phyloP scores from a whole-genome alignment of 2,329 filamentous ascomycete species.

The Colletotrichum sp. region DNA sequence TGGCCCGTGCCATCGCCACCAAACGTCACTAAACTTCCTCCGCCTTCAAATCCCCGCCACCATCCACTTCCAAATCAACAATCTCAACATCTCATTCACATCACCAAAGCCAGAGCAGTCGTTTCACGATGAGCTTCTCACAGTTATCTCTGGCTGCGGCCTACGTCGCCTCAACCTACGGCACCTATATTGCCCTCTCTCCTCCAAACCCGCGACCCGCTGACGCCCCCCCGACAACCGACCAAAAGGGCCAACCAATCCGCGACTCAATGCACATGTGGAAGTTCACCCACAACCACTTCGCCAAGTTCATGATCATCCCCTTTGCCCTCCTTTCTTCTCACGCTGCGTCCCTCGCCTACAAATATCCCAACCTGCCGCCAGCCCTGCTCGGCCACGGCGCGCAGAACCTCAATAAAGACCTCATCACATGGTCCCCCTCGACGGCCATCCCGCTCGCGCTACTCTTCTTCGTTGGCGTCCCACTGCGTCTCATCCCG shows the following conservation, averaged over 20 bases:
- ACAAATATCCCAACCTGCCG: constrained; percentile 26
- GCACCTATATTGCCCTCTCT: constrained; percentile 33
- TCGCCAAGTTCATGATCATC: constrained; percentile 22
- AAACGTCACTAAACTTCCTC: neutral
- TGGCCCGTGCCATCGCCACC: constrained; percentile 4
- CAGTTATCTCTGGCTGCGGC: constrained; percentile 13
- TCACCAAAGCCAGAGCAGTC: neutral
- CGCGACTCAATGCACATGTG: constrained; percentile 24
- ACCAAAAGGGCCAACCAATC: neutral
- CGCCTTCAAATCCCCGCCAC: neutral
- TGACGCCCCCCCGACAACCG: constrained; percentile 4
- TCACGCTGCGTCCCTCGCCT: constrained; percentile 24
- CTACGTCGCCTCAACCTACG: constrained; percentile 30
- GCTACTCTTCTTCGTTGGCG: constrained; percentile 28
- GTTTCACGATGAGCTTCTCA: neutral
- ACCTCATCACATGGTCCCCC: constrained; percentile 39
- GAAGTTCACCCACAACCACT: constrained; percentile 28
- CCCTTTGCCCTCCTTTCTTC: constrained; percentile 29
- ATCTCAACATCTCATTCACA: neutral
- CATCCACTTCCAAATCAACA: neutral
- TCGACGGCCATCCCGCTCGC: constrained; percentile 37
- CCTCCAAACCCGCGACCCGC: constrained; percentile 32
- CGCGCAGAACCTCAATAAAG: constrained; percentile 33
- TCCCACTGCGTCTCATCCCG: constrained; percentile 37
- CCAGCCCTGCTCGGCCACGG: constrained; percentile 27